Conservation (phyloP, 2,329 filamentous ascomycete genomes). For the Aciculosporium take region DNA sequence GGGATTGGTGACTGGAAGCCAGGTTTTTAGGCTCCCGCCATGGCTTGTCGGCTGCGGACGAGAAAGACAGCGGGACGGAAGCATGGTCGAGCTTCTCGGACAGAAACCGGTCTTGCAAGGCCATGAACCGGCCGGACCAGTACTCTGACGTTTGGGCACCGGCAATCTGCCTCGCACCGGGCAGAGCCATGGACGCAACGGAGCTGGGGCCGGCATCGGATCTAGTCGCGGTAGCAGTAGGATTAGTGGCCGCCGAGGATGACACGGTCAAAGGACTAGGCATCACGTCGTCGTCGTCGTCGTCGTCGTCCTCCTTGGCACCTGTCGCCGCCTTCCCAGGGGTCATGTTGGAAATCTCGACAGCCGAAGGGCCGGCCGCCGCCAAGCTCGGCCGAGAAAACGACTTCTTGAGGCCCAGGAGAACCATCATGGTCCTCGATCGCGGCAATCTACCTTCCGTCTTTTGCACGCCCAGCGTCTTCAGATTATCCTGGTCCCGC, state of each 20-base stretch:
- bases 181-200: conserved; percentile 5
- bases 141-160: conserved; percentile 35
- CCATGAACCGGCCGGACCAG: conserved; percentile 48
- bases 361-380: conserved; percentile 9
- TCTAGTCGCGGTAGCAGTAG: neutral
- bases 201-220: neutral
- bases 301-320: neutral
- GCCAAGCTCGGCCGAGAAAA: conserved; percentile 23
- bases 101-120: conserved; percentile 35
- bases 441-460: conserved; percentile 22
- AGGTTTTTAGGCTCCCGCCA: neutral
- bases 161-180: conserved; percentile 20
- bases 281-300: too few species aligned
- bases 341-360: conserved; percentile 8
- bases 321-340: neutral
- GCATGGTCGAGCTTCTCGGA: conserved; percentile 14
- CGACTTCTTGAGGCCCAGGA: conserved; percentile 31
- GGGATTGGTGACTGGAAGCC: neutral
- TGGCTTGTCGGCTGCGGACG: neutral
- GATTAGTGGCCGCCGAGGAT: neutral
- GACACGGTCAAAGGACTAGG: neutral
- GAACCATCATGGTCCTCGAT: conserved; percentile 29
- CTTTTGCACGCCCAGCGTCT: neutral
- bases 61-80: neutral
- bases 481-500: neutral